These are phyloP conservation scores for Sparassis latifolia DNA, from an alignment of 1,284 basidiomycete species.

Conservation along the genomic window DNA sequence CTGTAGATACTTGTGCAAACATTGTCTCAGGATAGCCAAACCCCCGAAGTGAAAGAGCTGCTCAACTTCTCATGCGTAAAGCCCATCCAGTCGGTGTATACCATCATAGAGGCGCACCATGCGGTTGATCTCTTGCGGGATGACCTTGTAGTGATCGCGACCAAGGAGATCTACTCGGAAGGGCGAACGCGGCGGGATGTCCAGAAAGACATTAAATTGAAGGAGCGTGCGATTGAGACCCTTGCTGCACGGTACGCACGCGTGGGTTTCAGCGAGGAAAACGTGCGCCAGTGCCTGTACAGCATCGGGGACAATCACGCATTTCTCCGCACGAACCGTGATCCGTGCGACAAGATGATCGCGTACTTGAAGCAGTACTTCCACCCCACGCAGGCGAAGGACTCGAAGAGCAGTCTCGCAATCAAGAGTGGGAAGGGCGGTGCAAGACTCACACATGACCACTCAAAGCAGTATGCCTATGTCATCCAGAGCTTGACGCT, in stretches of 20 bases:
- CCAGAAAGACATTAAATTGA: slow-evolving; percentile 72
- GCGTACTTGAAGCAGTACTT: slow-evolving; percentile 66
- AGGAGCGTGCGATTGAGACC: slow-evolving; percentile 74
- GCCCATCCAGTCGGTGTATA: slow-evolving; percentile 68
- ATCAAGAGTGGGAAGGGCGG: slow-evolving; percentile 74
- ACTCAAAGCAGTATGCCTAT: slow-evolving; percentile 75
- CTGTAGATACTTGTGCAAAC: no score
- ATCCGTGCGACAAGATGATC: slow-evolving; percentile 80
- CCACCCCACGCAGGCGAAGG: slow-evolving; percentile 60
- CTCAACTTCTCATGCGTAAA: slow-evolving; percentile 69
- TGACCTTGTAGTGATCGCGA: slow-evolving; percentile 63
- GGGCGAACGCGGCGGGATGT: slow-evolving; percentile 65
- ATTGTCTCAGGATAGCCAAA: slow-evolving; percentile 62
- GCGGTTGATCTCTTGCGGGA: slow-evolving; percentile 66
- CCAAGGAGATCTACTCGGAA: slow-evolving; percentile 72
- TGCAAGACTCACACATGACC: slow-evolving; percentile 74
- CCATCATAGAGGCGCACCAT: slow-evolving; percentile 53
- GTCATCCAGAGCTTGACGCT: slow-evolving; percentile 77
- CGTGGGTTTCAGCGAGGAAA: slow-evolving; percentile 51
- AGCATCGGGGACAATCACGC: slow-evolving; percentile 83
- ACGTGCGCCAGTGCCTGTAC: slow-evolving; percentile 69
- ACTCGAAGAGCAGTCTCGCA: slow-evolving; percentile 57
- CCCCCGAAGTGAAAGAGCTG: slow-evolving; percentile 67
- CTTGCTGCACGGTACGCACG: slow-evolving; percentile 58
- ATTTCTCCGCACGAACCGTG: slow-evolving; percentile 73